These are phyloP conservation scores for Solanum acaule DNA, from an alignment of 257 asterid species.

Conservation along the genomic window DNA sequence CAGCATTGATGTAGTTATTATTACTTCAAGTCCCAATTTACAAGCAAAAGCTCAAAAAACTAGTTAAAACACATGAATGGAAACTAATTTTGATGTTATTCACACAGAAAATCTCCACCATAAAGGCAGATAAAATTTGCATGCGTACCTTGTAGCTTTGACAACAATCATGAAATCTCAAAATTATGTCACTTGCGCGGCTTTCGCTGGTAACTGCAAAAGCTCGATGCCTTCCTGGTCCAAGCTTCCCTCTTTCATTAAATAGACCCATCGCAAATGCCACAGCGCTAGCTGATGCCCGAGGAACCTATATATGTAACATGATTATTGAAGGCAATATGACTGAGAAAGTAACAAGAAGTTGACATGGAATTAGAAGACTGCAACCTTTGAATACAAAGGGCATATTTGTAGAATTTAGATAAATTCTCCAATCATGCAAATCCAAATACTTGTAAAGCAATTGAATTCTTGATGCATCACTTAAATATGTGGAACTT, in stretches of 20 bases:
- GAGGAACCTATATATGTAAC: constrained; percentile 42
- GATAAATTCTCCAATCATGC: background rate
- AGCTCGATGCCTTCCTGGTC: constrained; percentile 78
- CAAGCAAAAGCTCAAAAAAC: background rate
- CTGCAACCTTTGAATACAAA: background rate
- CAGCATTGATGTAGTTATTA: background rate
- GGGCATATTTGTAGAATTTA: background rate
- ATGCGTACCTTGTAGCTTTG: constrained; percentile 78
- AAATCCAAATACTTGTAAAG: background rate
- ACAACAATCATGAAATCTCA: constrained; percentile 96
- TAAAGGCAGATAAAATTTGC: background rate
- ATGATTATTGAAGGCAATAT: background rate
- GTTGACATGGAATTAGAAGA: background rate
- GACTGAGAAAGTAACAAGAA: background rate
- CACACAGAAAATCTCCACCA: background rate
- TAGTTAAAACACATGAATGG: background rate
- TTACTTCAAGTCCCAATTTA: background rate
- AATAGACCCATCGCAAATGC: constrained; percentile 98
- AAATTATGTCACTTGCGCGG: constrained; percentile 83
- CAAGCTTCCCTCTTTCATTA: constrained; percentile 74
- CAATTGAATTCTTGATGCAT: background rate
- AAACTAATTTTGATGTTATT: background rate
- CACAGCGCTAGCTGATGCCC: constrained; percentile 97
- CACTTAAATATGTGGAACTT: background rate
- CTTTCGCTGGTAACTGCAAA: constrained; percentile 94